Evolutionary conservation across 2,329 filamentous ascomycete genomes (phyloP).

Genomic region (Phialophora chinensis): DNA sequence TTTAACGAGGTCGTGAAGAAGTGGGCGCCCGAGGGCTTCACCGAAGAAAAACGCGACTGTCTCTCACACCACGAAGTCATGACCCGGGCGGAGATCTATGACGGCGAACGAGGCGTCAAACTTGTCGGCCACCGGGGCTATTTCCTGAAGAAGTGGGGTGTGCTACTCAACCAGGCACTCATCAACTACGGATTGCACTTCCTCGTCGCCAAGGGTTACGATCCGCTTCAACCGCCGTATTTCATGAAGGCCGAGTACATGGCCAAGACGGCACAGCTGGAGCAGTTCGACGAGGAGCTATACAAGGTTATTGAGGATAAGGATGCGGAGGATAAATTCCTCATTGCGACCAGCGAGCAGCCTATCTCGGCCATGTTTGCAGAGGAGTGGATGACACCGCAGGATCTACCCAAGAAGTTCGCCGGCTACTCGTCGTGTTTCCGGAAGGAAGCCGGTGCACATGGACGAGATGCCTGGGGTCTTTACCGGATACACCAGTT

Average conservation of each 20-base stretch:
- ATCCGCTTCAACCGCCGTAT: conserved; percentile 81
- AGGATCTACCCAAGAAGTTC: conserved; percentile 88
- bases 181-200: conserved; percentile 96
- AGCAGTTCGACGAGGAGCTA: conserved; percentile 95
- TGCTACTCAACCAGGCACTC: conserved; percentile 89
- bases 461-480: conserved; percentile 93
- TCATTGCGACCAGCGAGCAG: conserved; percentile 88
- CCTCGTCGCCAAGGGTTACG: conserved; percentile 79
- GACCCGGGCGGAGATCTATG: conserved; percentile 84
- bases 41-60: conserved; percentile 73
- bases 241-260: conserved; percentile 97
- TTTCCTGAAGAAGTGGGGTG: conserved; percentile 86
- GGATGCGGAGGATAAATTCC: conserved; percentile 84
- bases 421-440: conserved; percentile 95
- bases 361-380: conserved; percentile 91
- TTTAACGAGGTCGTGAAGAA: conserved; percentile 78
- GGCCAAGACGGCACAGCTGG: conserved; percentile 97
- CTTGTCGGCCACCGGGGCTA: conserved; percentile 94
- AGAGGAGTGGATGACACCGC: conserved; percentile 86
- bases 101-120: conserved; percentile 90
- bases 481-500: conserved; percentile 99
- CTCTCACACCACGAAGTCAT: conserved; percentile 97
- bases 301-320: conserved; percentile 92
- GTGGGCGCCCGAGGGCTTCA: conserved; percentile 79
- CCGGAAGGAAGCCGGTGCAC: conserved; percentile 90